A percentile compares a stretch with the other conserved stretches of the same genome.
phyloP scores from a whole-genome alignment of 1,139 yeast species.

The Hanseniaspora uvarum region DNA sequence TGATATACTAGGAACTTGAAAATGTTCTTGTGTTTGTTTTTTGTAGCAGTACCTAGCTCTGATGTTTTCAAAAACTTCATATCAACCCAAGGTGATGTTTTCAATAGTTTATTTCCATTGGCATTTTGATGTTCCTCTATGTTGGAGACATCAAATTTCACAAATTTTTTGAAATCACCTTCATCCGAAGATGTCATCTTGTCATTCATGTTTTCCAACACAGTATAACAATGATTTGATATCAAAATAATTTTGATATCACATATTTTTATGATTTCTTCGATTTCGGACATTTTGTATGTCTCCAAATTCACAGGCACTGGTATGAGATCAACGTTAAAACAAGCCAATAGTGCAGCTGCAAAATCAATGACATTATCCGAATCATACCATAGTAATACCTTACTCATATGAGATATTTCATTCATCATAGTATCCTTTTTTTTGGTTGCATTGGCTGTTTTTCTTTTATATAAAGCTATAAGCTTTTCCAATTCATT shows the following conservation, averaged over 20 bases:
- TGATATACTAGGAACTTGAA: slow-evolving; percentile 70
- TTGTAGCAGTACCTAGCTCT: slow-evolving; percentile 66
- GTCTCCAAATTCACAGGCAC: slow-evolving; percentile 78
- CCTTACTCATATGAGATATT: slow-evolving; percentile 51
- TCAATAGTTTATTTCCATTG: slow-evolving; percentile 38
- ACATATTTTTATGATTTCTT: slow-evolving; percentile 61
- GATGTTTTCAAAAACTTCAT: slow-evolving; percentile 75
- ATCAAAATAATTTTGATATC: slow-evolving; percentile 69
- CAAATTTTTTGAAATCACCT: slow-evolving; percentile 26
- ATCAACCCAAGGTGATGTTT: slow-evolving; percentile 34
- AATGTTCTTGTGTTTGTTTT: slow-evolving; percentile 54
- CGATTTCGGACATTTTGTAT: slow-evolving; percentile 53
- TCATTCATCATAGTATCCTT: slow-evolving; percentile 46
- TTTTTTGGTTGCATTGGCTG: slow-evolving; percentile 40
- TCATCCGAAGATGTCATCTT: slow-evolving; percentile 20
- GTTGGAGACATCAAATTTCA: slow-evolving; percentile 27
- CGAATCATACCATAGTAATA: slow-evolving; percentile 72
- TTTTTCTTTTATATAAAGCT: neutral
- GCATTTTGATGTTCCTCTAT: slow-evolving; percentile 23
- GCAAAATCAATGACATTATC: slow-evolving; percentile 78
- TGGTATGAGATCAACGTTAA: slow-evolving; percentile 87
- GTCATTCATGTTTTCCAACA: slow-evolving; percentile 48
- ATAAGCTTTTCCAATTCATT: slow-evolving; percentile 45
- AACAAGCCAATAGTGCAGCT: slow-evolving; percentile 80
- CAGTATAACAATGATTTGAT: slow-evolving; percentile 67